Conservation (phyloP, 2,329 filamentous ascomycete species). For the Penicillium sp. region DNA sequence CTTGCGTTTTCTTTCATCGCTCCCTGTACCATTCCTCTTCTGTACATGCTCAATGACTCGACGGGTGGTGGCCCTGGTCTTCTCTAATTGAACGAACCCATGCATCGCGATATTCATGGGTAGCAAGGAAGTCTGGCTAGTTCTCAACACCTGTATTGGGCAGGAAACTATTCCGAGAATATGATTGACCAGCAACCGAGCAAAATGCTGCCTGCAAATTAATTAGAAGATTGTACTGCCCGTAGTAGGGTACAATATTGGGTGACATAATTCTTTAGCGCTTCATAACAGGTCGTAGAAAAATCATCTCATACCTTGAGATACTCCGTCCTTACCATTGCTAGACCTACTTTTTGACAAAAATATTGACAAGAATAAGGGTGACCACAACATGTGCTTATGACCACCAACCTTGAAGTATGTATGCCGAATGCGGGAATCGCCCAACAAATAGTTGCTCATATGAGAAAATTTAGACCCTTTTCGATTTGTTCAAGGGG, state of each 20-base stretch:
- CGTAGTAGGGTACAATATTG: background rate
- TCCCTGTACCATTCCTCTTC: constrained; percentile 27
- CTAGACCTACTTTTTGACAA: no score
- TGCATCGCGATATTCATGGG: constrained; percentile 16
- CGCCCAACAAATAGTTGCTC: background rate
- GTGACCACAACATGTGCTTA: no score
- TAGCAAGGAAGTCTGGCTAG: background rate
- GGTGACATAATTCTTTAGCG: background rate
- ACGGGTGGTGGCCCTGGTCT: constrained; percentile 25
- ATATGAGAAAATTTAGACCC: background rate
- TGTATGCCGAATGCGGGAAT: background rate
- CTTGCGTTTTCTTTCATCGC: constrained; percentile 12
- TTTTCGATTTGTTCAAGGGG: no score
- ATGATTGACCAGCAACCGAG: background rate
- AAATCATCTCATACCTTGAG: no score
- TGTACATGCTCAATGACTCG: constrained; percentile 34
- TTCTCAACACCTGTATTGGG: no score
- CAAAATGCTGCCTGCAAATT: background rate
- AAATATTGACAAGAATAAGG: no score
- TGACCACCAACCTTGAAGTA: background rate
- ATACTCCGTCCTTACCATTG: no score
- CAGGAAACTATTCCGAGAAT: background rate
- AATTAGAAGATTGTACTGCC: background rate
- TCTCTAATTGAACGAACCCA: constrained; percentile 23
- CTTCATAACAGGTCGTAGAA: background rate